These are phyloP conservation scores for Chlorencoelia australis DNA, from an alignment of 2,329 filamentous ascomycete genomes.

Conservation along the genomic window DNA sequence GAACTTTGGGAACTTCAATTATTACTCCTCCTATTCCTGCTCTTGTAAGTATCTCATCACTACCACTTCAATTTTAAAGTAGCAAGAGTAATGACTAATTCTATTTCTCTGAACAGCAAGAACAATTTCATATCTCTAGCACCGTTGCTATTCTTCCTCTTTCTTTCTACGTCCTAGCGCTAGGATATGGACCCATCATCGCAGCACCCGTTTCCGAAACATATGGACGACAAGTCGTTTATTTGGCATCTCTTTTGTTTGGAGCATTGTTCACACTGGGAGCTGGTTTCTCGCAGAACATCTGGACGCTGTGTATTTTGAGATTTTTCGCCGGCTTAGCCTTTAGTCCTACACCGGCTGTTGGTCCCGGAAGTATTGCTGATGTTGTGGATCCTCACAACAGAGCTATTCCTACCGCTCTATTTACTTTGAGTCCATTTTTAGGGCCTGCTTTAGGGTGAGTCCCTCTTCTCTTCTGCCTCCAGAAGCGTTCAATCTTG, in stretches of 20 bases:
- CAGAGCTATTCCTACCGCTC: constrained; percentile 33
- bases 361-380: constrained; percentile 39
- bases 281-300: constrained; percentile 47
- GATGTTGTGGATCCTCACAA: constrained; percentile 37
- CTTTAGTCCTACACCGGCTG: constrained; percentile 32
- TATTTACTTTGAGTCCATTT: constrained; percentile 43
- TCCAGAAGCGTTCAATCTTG: background rate
- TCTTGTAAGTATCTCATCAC: background rate
- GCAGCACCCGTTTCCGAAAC: constrained; percentile 52
- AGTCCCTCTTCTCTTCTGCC: constrained; percentile 12
- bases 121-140: constrained; percentile 1
- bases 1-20: background rate
- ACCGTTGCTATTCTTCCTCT: constrained; percentile 6
- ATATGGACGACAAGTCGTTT: constrained; percentile 38
- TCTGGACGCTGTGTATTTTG: constrained; percentile 35
- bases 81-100: too few species aligned
- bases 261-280: constrained; percentile 52
- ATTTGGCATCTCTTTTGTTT: constrained; percentile 36
- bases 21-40: background rate
- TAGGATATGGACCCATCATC: constrained; percentile 49
- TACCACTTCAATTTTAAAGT: too few species aligned
- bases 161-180: constrained; percentile 45
- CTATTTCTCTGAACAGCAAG: too few species aligned
- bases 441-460: constrained; percentile 42
- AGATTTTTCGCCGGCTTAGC: constrained; percentile 37